Evolutionary conservation across 129 eudicot species (phyloP), one percentile per base, ranked within the genome.

Genomic region (Lonicera japonica): DNA sequence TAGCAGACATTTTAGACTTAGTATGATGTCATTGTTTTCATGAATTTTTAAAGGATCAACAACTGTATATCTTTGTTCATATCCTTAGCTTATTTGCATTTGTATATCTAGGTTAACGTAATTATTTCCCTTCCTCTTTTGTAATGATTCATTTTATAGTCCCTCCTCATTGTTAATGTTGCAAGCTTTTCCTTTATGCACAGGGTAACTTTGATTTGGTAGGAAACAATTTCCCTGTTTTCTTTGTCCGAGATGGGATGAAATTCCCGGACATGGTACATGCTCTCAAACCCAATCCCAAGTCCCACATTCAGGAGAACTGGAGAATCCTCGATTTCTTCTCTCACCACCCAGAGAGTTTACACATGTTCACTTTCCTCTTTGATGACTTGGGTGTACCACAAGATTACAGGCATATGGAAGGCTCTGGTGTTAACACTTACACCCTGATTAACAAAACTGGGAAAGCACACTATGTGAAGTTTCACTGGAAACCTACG

Each of bases 161-260:
- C n/a, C n/a, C n/a, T n/a, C n/a, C n/a, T n/a, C 21, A 63, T 47
- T 57, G 43, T 67, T 58, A 21, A 17, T 18, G 1, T 17, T 47
- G 25, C 45, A 53, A 41, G 53, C 24, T 43, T 10, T 20, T 34
- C 54, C 46, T 48, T 38, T 68, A 45, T 21, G 47, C 59, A 25
- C 67, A 87, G 94, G 96, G 96, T 20, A 88, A 88, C 76, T 88
- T 84, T 46, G 96, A 88, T 77, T 52, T 88, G 75, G 96, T 88
- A 58, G 96, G 96, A 48, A 88, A 88, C 92, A 88, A 88, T 64
- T 84, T 88, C 83, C 96, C 96, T 0, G 94, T 88, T 39, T 88
- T 88, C 56, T 88, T 88, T 14, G 40, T 84, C 25, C 86, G 89
- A 25, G 92, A 88, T 21, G 92, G 92, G 39, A 88, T 88, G 96